Evolutionary conservation across 2,329 filamentous ascomycete genomes (phyloP).

Genomic region (Diaporthe caulivora): DNA sequence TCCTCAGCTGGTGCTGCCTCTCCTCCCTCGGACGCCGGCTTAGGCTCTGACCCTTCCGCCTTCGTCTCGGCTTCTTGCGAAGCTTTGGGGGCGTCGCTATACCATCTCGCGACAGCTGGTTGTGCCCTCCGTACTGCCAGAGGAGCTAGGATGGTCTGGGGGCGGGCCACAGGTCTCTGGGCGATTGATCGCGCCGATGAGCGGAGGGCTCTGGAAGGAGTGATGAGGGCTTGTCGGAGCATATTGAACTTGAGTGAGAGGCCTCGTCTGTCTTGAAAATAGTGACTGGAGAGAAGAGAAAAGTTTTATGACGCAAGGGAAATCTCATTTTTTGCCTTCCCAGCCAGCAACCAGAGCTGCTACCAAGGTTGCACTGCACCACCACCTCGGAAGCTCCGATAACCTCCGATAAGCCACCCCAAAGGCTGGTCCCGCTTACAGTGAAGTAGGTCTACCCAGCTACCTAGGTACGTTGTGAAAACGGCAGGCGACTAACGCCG

Average conservation of each 20-base stretch:
- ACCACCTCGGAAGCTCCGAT: slow-evolving; percentile 29
- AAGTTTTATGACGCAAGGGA: slow-evolving; percentile 41
- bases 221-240: slow-evolving; percentile 60
- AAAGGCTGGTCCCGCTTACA: not conserved
- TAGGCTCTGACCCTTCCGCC: slow-evolving; percentile 46
- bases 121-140: slow-evolving; percentile 49
- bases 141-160: slow-evolving; percentile 54
- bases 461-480: not conserved
- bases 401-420: slow-evolving; percentile 36
- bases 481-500: slow-evolving; percentile 1
- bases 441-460: too few species aligned
- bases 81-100: slow-evolving; percentile 54
- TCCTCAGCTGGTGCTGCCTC: slow-evolving; percentile 44
- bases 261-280: slow-evolving; percentile 7
- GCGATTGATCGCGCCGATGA: slow-evolving; percentile 53
- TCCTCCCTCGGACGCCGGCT: slow-evolving; percentile 43
- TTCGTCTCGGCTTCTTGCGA: slow-evolving; percentile 45
- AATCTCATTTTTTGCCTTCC: slow-evolving; percentile 32
- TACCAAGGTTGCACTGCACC: slow-evolving; percentile 25
- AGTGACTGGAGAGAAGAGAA: slow-evolving; percentile 26
- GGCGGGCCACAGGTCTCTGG: slow-evolving; percentile 51
- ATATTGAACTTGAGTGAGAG: slow-evolving; percentile 47
- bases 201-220: slow-evolving; percentile 59
- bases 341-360: not conserved
- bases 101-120: slow-evolving; percentile 58